These are phyloP conservation scores for Hemisphaericaspora xylanilytica DNA, from an alignment of 1,139 yeast species.

Conservation along the genomic window DNA sequence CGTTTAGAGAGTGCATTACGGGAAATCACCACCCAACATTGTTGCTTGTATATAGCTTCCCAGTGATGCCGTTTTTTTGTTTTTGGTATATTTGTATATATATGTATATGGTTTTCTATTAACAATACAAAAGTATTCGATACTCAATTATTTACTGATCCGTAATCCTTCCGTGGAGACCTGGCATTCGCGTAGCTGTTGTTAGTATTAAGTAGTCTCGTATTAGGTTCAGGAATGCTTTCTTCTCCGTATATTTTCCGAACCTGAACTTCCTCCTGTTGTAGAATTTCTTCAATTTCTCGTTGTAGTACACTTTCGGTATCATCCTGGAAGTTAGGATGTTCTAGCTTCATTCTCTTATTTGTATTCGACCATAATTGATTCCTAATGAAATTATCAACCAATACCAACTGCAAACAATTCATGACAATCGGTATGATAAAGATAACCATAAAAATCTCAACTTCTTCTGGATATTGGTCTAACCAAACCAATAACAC, in stretches of 20 bases:
- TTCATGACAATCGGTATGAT: slow-evolving; percentile 78
- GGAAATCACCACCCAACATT: not conserved
- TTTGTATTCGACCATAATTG: slow-evolving; percentile 30
- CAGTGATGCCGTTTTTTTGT: not conserved
- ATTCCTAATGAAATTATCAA: slow-evolving; percentile 80
- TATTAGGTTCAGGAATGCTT: too few relatives aligned
- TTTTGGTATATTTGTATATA: slow-evolving; percentile 3
- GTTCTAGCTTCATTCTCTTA: slow-evolving; percentile 18
- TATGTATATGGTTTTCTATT: not conserved
- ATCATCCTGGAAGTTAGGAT: slow-evolving; percentile 15
- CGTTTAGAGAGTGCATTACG: not conserved
- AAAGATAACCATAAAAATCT: slow-evolving; percentile 83
- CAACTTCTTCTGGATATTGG: slow-evolving; percentile 70
- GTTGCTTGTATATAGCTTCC: slow-evolving; percentile 22
- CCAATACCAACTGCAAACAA: slow-evolving; percentile 78
- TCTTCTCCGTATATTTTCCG: not conserved
- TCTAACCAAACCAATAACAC: slow-evolving; percentile 70
- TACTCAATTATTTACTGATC: slow-evolving; percentile 5
- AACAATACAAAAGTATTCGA: not conserved
- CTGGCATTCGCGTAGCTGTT: not conserved
- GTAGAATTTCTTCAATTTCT: slow-evolving; percentile 13
- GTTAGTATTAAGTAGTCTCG: not conserved
- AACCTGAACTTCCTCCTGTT: slow-evolving; percentile 7
- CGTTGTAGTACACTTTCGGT: slow-evolving; percentile 15
- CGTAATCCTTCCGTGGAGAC: slow-evolving; percentile 7